Percentiles rank a stretch among this genome's conserved stretches.
These are phyloP conservation scores for Daldinia sp. DNA, from an alignment of 2,329 filamentous ascomycete genomes.

Conservation along the genomic window DNA sequence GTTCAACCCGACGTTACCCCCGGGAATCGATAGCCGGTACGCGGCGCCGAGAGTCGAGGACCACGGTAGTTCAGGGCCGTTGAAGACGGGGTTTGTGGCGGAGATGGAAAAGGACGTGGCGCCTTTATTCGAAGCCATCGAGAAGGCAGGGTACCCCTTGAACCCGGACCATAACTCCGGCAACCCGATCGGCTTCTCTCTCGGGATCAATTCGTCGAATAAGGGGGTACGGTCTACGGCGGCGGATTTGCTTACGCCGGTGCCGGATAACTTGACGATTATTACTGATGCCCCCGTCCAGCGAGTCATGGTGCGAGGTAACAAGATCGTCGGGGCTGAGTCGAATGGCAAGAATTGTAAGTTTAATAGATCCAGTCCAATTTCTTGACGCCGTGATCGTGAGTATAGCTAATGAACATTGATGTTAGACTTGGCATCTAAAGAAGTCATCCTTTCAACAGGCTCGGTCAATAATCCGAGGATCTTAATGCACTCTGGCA, in stretches of 20 bases:
- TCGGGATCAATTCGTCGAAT: slow-evolving; percentile 59
- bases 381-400: neutral
- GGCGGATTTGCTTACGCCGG: slow-evolving; percentile 54
- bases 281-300: slow-evolving; percentile 58
- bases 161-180: slow-evolving; percentile 67
- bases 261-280: slow-evolving; percentile 61
- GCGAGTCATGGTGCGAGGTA: slow-evolving; percentile 56
- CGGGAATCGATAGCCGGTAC: slow-evolving; percentile 54
- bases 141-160: slow-evolving; percentile 56
- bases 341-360: slow-evolving; percentile 52
- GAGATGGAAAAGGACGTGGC: slow-evolving; percentile 60
- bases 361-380: slow-evolving; percentile 7
- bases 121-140: slow-evolving; percentile 56
- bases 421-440: slow-evolving; percentile 44
- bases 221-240: slow-evolving; percentile 60
- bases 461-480: slow-evolving; percentile 53
- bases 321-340: slow-evolving; percentile 56
- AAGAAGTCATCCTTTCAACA: slow-evolving; percentile 55
- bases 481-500: slow-evolving; percentile 57
- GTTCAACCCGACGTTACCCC: slow-evolving; percentile 55
- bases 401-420: neutral
- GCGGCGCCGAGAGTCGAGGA: slow-evolving; percentile 53
- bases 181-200: slow-evolving; percentile 64
- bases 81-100: slow-evolving; percentile 58
- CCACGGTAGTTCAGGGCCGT: slow-evolving; percentile 59